These are phyloP conservation scores for Stylonectria norvegica DNA, from an alignment of 2,329 filamentous ascomycete genomes.

Conservation along the genomic window DNA sequence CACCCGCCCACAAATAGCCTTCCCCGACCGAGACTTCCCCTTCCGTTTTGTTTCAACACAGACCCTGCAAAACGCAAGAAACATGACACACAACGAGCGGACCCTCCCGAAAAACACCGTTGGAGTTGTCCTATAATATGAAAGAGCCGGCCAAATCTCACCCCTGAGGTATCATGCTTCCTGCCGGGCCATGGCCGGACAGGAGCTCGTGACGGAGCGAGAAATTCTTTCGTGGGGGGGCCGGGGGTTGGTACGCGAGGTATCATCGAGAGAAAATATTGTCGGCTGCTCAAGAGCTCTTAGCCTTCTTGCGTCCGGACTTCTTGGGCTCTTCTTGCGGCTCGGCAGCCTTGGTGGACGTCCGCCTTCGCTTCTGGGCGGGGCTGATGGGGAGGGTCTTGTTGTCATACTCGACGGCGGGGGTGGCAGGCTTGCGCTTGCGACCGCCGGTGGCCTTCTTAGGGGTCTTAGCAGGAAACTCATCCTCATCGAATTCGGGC, in stretches of 20 bases:
- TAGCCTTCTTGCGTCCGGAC: conserved; percentile 57
- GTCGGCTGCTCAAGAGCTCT: conserved; percentile 39
- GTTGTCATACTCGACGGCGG: conserved; percentile 38
- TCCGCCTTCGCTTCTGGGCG: conserved; percentile 61
- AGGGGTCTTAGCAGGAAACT: conserved; percentile 52
- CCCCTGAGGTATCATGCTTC: conserved; percentile 26
- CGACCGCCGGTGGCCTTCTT: conserved; percentile 51
- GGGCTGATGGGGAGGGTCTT: conserved; percentile 48
- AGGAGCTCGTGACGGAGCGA: conserved; percentile 19
- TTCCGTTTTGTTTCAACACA: conserved; percentile 12
- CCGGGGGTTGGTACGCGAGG: too few relatives aligned
- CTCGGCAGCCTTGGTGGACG: conserved; percentile 51
- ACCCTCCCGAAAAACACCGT: conserved; percentile 21
- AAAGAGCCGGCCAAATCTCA: conserved; percentile 16
- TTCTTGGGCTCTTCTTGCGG: conserved; percentile 58
- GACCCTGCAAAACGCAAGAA: conserved; percentile 9
- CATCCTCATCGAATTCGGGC: conserved; percentile 42
- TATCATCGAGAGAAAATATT: too few relatives aligned
- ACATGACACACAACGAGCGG: conserved; percentile 5
- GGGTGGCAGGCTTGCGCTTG: conserved; percentile 56
- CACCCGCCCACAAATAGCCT: conserved; percentile 8
- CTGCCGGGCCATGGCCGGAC: conserved; percentile 1
- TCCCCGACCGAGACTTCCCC: conserved; percentile 4
- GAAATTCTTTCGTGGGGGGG: too few relatives aligned
- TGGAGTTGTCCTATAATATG: conserved; percentile 17